Evolutionary conservation across 176 grass and related monocot genomes (phyloP), one percentile per base, ranked within the genome.

Genomic region (Carex kokanica): DNA sequence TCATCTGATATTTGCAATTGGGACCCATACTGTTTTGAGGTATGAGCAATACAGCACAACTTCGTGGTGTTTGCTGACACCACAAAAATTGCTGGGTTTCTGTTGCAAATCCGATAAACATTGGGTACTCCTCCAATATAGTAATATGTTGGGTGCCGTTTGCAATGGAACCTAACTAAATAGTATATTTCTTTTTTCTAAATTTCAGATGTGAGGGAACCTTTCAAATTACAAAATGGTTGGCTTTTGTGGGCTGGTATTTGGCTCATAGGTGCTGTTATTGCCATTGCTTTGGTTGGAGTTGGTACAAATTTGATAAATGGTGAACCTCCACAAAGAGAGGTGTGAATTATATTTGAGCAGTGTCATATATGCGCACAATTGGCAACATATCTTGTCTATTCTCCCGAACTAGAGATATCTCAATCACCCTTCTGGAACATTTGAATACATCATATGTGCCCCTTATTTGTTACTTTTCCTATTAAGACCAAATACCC

Each of bases 241-340:
- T 99, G 96, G 93, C 86, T 99, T 86, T 82, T 99, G 3, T 99
- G 96, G 93, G 89, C 93, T 88, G 96, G 83, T 83, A 53, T 92
- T 87, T 89, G 89, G 32, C 84, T 99, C 14, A 52, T 95, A 45
- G 91, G 75, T 78, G 93, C 96, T 83, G 15, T 99, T 69, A 61
- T 92, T 87, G 82, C 88, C 58, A 90, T 99, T 93, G 91, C 84
- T 64, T 63, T 99, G 84, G 89, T 55, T 29, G 96, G 96, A 78
- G 62, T 85, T 86, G 89, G 24, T 24, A 88, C 92, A 84, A 77
- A 68, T 69, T 93, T 85, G 83, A 84, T 99, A 25, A 93, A 89
- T 88, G 96, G 93, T 87, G 86, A 90, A 89, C 77, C 82, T 86
- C 91, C 93, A 61, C 83, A 93, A 86, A 95, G 93, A 93, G 93